Conservation (phyloP, 805 yeast genomes). For the Jamesozyma jinghongensis region DNA sequence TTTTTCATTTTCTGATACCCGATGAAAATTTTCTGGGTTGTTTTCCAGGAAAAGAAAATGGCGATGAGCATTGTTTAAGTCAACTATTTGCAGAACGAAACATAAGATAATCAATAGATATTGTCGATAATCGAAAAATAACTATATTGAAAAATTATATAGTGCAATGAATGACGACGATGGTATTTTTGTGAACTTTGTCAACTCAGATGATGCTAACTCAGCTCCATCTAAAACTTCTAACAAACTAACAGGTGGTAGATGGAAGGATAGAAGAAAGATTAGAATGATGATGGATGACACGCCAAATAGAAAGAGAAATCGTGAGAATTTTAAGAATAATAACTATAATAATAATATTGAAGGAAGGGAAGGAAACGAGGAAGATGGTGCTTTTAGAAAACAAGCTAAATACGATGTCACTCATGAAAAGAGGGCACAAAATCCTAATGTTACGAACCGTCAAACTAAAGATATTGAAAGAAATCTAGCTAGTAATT, state of each 20-base stretch:
- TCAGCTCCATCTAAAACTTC: constrained; percentile 12
- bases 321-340: background rate
- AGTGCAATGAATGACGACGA: constrained; percentile 27
- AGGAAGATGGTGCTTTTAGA: background rate
- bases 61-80: constrained; percentile 1
- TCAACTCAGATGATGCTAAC: constrained; percentile 28
- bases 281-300: constrained; percentile 43
- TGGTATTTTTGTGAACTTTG: constrained; percentile 60
- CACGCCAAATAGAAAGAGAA: constrained; percentile 22
- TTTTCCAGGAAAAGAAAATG: background rate
- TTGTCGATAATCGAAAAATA: background rate
- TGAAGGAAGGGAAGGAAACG: background rate
- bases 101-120: background rate
- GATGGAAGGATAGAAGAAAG: constrained; percentile 74
- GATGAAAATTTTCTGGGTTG: constrained; percentile 1
- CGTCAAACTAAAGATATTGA: constrained; percentile 6
- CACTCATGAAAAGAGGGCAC: constrained; percentile 3
- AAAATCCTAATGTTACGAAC: constrained; percentile 3
- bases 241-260: constrained; percentile 56
- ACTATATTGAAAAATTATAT: background rate
- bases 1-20: background rate
- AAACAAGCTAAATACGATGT: constrained; percentile 7
- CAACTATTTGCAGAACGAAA: background rate
- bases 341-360: background rate
- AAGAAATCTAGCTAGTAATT: background rate